Base-by-base conservation (phyloP, 1,284 basidiomycete genomes). In the Pseudozyma sp. region DNA sequence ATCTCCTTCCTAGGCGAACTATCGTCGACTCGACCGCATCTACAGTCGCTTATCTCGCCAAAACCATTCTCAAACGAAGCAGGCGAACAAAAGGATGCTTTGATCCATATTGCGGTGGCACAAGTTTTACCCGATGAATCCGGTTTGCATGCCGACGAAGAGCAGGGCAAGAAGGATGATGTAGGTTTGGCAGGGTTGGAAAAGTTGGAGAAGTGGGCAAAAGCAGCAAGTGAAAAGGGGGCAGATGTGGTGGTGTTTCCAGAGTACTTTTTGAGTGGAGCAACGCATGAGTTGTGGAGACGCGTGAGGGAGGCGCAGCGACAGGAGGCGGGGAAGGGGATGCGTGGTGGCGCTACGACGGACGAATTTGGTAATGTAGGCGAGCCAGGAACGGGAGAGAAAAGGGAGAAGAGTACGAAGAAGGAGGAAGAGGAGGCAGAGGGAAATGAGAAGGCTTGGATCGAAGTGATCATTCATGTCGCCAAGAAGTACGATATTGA, bases 211-310 rank as follows among this genome's bases (percentile, higher is more conserved):
- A 13, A 10, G 13, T 79, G 68, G 65, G 74, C 77, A 4, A 48
- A 57, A 5, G n/a, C 31, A 1, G 74, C 77, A 11, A 62, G 71
- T 0, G 5, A 43, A 0, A 52, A 53, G 13, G 77, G 77, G 18
- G 77, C 77, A 3, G 80, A 82, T 39, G 73, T 84, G 3, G 64
- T 84, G 39, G 76, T 82, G 1, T 79, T 84, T 19, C 83, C 83
- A 9, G 83, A 84, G 63, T 84, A 83, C 69, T 84, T 82, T 65
- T 49, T 84, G 9, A 80, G 74, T 3, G 82, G 82, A 6, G 78
- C 82, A 5, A 76, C 71, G 12, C 76, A 80, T 53, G 81, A 76
- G 12, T 53, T 59, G 11, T 82, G 80, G 80, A 35, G 60, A 11
- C 19, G 40, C 7, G 73, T 71, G 34, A 31, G 59, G 43, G 52